phyloP scores from a whole-genome alignment of 2,329 filamentous ascomycete genomes.

The Penicillium sp. region DNA sequence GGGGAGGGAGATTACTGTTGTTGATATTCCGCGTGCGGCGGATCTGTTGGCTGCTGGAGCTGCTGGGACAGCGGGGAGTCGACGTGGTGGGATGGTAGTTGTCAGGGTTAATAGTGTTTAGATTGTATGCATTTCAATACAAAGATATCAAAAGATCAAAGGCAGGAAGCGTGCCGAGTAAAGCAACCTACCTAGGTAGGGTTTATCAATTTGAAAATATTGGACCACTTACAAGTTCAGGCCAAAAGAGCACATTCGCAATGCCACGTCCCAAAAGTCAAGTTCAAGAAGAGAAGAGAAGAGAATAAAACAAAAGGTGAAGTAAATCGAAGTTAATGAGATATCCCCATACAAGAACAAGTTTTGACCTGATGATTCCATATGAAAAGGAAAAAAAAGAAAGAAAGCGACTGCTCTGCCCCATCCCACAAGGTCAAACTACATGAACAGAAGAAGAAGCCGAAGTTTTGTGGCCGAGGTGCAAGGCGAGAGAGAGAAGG shows the following conservation, averaged over 20 bases:
- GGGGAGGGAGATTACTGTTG: slow-evolving; percentile 33
- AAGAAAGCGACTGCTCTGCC: slow-evolving; percentile 18
- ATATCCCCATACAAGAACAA: slow-evolving; percentile 28
- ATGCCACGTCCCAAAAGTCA: background rate
- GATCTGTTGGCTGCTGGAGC: slow-evolving; percentile 34
- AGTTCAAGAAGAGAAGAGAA: slow-evolving; percentile 9
- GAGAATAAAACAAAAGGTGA: slow-evolving; percentile 9
- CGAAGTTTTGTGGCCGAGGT: background rate
- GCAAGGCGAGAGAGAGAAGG: background rate
- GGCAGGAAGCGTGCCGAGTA: background rate
- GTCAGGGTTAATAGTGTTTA: slow-evolving; percentile 27
- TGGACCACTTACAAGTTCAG: background rate
- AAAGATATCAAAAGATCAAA: background rate
- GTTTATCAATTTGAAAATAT: slow-evolving; percentile 1
- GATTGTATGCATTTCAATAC: slow-evolving; percentile 1
- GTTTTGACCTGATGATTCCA: slow-evolving; percentile 25
- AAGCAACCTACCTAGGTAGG: background rate
- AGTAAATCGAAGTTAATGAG: slow-evolving; percentile 16
- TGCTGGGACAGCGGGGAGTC: slow-evolving; percentile 26
- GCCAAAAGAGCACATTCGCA: background rate
- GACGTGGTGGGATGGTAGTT: slow-evolving; percentile 33
- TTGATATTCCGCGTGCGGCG: slow-evolving; percentile 35
- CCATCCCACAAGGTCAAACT: slow-evolving; percentile 28
- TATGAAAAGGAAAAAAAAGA: slow-evolving; percentile 8
- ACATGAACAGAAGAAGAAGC: slow-evolving; percentile 25